Base-by-base conservation (phyloP, 1,139 yeast genomes). In the Arxiozyma slooffiae region DNA sequence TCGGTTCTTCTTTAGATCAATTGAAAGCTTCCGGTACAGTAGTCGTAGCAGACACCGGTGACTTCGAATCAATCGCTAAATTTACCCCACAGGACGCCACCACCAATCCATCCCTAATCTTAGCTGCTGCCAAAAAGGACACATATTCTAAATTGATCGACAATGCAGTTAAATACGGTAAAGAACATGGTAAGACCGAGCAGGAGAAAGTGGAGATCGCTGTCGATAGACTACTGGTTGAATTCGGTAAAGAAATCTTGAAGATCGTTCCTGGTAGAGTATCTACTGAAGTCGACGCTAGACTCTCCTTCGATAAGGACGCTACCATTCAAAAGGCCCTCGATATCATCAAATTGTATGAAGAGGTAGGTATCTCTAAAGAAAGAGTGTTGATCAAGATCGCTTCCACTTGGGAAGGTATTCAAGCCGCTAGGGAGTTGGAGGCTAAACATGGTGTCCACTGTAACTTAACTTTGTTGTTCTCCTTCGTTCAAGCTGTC, bases 81-180 rank as follows among this genome's bases (percentile, higher is more conserved):
- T 92, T 85, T 78, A 88, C 92, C 66, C 98, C 98, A 62, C 97
- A 92, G 77, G 98, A 92, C 74, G 96, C 98, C 60, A 92, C 98
- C 68, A 92, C 99, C 71, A 92, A 92, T 78, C 98, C 99, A 61
- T 90, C 98, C 46, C 79, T 92, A 76, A 92, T 92, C 67, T 79
- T 94, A 67, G 97, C 97, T 59, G 98, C 98, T 56, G 69, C 97
- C 55, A 87, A 85, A 74, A 87, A 89, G 76, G 74, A 92, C 50
- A 90, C 85, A 67, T 92, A 92, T 75, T 84, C 96, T 58, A 78
- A 80, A 70, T 79, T 92, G 71, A 87, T 92, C 62, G 97, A 92
- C 69, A 78, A 79, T 60, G 98, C 98, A 55, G 85, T 92, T 61
- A 85, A 79, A 49, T 87, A 84, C 74, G 97, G 92, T 64, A 82